Base-by-base conservation (phyloP, 2,329 filamentous ascomycete species). In the Penicillium sp. region DNA sequence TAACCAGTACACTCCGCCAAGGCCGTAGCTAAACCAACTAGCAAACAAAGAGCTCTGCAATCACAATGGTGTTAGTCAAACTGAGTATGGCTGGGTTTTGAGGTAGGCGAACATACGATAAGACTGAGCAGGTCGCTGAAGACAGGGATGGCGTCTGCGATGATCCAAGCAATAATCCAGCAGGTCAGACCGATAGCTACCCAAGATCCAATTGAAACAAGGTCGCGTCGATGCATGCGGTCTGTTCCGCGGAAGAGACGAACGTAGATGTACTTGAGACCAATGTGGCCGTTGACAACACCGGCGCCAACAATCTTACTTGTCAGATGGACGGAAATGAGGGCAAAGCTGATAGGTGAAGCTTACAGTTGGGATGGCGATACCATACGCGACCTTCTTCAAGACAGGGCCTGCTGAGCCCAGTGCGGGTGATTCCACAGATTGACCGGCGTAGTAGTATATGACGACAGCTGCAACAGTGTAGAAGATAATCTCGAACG, bases 211-310 rank as follows among this genome's bases (percentile, higher is more conserved):
- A 82, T 83, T 5, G 84, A 83, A 0, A 78, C 56, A 50, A 77
- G 74, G 26, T 80, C 85, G 50, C 77, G 77, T 61, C 79, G 38
- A 46, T 78, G 75, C 71, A 84, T 76, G 69, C 83, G 81, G 66
- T 84, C 80, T 7, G 83, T 86, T 64, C 84, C 82, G 17, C 81
- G 78, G 76, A 89, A 90, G 7, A 88, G 70, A n/a, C 88, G 84
- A 1, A 85, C 78, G 69, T 88, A 90, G 59, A 90, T 79, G 65
- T 88, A 88, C 70, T 88, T 89, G 48, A 79, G 81, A 1, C 86
- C 86, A 1, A 91, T 86, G 61, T 88, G 85, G 7, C 84, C 87
- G 69, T 89, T 88, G 62, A 91, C 87, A 13, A 90, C 87, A 44
- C 88, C 89, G 0, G 88, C 86, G 52, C 91, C 84, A 26, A 90